These are phyloP conservation scores for Yarrowia sp. DNA, from an alignment of 805 yeast species.

Conservation along the genomic window DNA sequence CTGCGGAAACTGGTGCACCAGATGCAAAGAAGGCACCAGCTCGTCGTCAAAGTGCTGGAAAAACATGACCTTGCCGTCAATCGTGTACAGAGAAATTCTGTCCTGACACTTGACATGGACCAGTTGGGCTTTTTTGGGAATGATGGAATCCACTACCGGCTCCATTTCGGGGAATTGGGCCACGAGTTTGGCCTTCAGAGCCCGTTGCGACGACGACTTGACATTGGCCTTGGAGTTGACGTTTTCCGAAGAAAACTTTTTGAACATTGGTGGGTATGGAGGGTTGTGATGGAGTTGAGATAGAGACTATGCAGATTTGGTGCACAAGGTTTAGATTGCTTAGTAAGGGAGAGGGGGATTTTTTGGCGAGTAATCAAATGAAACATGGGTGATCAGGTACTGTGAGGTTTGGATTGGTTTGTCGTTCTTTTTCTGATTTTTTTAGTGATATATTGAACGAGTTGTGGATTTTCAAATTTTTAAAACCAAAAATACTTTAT, in stretches of 20 bases:
- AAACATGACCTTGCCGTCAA: constrained; percentile 69
- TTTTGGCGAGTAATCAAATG: no score
- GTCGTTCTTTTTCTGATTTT: no score
- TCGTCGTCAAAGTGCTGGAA: constrained; percentile 79
- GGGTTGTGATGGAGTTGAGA: no score
- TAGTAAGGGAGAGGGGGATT: no score
- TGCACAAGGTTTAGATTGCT: constrained; percentile 21
- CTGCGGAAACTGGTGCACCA: constrained; percentile 51
- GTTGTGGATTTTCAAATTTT: no score
- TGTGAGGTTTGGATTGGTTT: no score
- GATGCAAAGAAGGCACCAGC: constrained; percentile 66
- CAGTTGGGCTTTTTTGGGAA: constrained; percentile 86
- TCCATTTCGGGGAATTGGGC: constrained; percentile 72
- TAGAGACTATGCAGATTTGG: constrained; percentile 1
- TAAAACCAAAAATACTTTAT: no score
- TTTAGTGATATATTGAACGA: no score
- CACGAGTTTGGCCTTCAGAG: constrained; percentile 70
- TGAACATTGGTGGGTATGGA: constrained; percentile 25
- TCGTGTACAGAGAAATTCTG: constrained; percentile 70
- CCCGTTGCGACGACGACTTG: constrained; percentile 91
- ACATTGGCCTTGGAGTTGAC: constrained; percentile 86
- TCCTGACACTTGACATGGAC: constrained; percentile 84
- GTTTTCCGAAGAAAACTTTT: constrained; percentile 74
- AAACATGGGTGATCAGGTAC: no score
- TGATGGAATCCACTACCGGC: constrained; percentile 68